Conservation (phyloP, 176 grass and related monocot species). For the Avena insularis region DNA sequence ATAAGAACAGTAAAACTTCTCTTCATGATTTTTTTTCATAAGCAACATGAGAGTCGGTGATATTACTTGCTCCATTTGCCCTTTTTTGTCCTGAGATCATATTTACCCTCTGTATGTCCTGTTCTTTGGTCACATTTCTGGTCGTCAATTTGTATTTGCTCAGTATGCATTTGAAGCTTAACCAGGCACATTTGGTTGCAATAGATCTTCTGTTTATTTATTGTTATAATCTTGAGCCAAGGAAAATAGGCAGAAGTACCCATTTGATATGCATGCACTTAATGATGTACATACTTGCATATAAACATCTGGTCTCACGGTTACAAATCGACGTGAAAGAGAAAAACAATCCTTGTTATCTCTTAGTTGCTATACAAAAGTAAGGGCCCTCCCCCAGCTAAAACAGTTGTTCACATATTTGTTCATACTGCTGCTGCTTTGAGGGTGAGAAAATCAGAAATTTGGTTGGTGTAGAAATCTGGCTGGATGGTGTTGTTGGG, state of each 20-base stretch:
- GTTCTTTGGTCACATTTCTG: neutral
- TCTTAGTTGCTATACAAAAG: conserved; percentile 40
- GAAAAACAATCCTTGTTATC: conserved; percentile 20
- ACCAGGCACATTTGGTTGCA: neutral
- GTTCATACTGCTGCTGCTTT: conserved; percentile 82
- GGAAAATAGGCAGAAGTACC: neutral
- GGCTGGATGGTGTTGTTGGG: conserved; percentile 85
- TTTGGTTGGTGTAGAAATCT: conserved; percentile 93
- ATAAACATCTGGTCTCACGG: conserved; percentile 11
- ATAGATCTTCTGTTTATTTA: neutral
- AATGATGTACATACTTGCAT: conserved; percentile 28
- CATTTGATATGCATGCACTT: neutral
- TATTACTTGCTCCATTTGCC: neutral
- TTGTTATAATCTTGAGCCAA: neutral
- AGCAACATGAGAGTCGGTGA: neutral
- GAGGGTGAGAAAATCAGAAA: conserved; percentile 83
- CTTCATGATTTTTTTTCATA: conserved; percentile 12
- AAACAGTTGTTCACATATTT: conserved; percentile 13
- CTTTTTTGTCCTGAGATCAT: conserved; percentile 6
- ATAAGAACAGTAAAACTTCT: neutral
- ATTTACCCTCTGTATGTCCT: conserved; percentile 6
- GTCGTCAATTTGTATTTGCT: neutral
- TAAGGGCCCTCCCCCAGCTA: conserved; percentile 28
- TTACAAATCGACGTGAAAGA: conserved; percentile 41
- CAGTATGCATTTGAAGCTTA: neutral